Conservation (phyloP, 306 rosid species). For the Ochetophila trinervis region DNA sequence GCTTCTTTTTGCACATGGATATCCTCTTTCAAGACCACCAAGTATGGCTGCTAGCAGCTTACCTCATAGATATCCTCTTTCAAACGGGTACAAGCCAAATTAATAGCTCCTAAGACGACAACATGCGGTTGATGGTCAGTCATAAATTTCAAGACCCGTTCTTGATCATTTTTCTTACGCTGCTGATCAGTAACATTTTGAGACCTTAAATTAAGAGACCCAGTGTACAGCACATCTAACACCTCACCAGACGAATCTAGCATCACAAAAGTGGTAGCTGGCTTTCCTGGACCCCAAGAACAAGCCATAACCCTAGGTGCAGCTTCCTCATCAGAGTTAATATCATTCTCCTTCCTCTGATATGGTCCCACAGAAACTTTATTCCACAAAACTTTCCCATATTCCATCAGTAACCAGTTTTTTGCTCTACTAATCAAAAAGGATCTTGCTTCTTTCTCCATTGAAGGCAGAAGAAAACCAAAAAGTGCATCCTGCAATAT, state of each 20-base stretch:
- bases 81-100: conserved; percentile 84
- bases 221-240: conserved; percentile 83
- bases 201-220: conserved; percentile 81
- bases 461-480: conserved; percentile 82
- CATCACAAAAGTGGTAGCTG: conserved; percentile 94
- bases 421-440: conserved; percentile 69
- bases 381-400: conserved; percentile 83
- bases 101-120: conserved; percentile 90
- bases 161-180: conserved; percentile 89
- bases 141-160: conserved; percentile 94
- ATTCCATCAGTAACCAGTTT: conserved; percentile 76
- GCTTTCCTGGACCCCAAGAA: conserved; percentile 99
- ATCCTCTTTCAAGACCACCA: not conserved
- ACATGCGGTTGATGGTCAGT: conserved; percentile 99
- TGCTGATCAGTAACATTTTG: conserved; percentile 82
- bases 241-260: conserved; percentile 94
- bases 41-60: conserved; percentile 9
- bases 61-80: conserved; percentile 97
- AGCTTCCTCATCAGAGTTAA: conserved; percentile 80
- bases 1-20: too few species aligned
- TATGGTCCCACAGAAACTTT: conserved; percentile 94
- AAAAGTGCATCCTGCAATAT: conserved; percentile 83
- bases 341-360: conserved; percentile 86
- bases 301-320: conserved; percentile 99
- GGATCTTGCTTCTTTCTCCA: conserved; percentile 94